phyloP scores from a whole-genome alignment of 2,329 filamentous ascomycete species.

The Penicillium oxalicum region DNA sequence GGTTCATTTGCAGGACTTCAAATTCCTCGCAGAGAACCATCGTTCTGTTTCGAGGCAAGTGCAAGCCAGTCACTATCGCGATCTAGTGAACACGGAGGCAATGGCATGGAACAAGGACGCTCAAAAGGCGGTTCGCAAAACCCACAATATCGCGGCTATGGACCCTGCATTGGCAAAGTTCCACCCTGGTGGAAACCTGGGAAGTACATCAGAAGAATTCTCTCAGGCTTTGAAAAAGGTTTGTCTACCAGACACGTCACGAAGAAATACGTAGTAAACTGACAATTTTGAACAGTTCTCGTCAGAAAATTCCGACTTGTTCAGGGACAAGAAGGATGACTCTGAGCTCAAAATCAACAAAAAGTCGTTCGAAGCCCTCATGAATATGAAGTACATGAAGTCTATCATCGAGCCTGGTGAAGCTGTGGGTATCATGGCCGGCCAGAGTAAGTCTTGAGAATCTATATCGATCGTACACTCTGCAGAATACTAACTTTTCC shows the following conservation, averaged over 20 bases:
- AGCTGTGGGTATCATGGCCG: constrained; percentile 92
- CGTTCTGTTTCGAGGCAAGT: constrained; percentile 72
- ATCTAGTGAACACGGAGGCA: constrained; percentile 62
- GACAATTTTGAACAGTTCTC: constrained; percentile 53
- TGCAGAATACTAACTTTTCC: not conserved
- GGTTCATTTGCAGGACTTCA: constrained; percentile 83
- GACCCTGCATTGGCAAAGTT: constrained; percentile 71
- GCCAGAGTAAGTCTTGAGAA: constrained; percentile 57
- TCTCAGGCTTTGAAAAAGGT: constrained; percentile 61
- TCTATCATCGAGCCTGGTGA: constrained; percentile 92
- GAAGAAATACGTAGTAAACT: constrained; percentile 6
- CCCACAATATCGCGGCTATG: constrained; percentile 58
- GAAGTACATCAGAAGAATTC: constrained; percentile 85
- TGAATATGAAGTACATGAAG: constrained; percentile 87
- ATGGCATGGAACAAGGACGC: constrained; percentile 56
- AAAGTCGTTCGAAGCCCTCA: constrained; percentile 74
- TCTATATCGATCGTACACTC: not conserved
- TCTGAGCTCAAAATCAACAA: constrained; percentile 45
- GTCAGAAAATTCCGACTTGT: constrained; percentile 63
- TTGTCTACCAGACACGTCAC: constrained; percentile 15
- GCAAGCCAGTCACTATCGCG: constrained; percentile 54
- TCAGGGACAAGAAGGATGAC: constrained; percentile 55
- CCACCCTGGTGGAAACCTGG: constrained; percentile 70
- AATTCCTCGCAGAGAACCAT: constrained; percentile 82
- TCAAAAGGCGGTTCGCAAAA: constrained; percentile 76